Conservation (phyloP, 805 yeast genomes). For the Metschnikowia corniflorae region DNA sequence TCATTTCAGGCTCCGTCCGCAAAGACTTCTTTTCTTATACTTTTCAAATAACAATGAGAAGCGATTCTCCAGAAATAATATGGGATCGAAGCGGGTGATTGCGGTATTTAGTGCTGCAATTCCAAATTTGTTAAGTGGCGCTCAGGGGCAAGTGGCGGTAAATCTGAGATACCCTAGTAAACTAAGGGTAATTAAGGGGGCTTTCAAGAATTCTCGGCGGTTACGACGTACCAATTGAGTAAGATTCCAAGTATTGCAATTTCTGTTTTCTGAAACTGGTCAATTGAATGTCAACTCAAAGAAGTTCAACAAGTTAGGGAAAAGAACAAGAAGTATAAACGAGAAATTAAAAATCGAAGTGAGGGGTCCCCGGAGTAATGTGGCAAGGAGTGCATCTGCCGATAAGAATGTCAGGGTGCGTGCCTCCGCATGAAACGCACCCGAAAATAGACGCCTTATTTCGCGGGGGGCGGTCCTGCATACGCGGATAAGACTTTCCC, state of each 20-base stretch:
- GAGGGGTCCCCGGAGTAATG: slow-evolving; percentile 2
- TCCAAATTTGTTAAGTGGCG: neutral
- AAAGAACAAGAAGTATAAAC: neutral
- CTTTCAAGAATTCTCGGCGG: neutral
- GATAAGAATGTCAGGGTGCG: slow-evolving; percentile 1
- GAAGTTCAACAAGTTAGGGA: neutral
- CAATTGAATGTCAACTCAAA: neutral
- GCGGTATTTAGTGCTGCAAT: neutral
- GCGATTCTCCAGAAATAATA: no score
- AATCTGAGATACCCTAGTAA: neutral
- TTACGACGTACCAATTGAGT: neutral
- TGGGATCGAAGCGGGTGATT: no score
- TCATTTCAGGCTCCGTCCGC: neutral
- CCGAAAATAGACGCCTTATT: neutral
- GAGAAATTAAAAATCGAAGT: neutral
- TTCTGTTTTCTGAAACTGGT: no score
- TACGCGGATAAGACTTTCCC: slow-evolving; percentile 1
- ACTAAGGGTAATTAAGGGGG: neutral
- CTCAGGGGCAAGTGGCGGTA: neutral
- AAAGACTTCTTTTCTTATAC: no score
- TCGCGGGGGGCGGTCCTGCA: slow-evolving; percentile 2
- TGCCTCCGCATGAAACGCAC: neutral
- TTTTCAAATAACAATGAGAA: no score
- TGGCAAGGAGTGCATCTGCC: slow-evolving; percentile 10
- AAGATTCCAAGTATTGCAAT: neutral